Base-by-base conservation (phyloP, 176 grass and related monocot species). In the bread wheat (Triticum aestivum) region DNA sequence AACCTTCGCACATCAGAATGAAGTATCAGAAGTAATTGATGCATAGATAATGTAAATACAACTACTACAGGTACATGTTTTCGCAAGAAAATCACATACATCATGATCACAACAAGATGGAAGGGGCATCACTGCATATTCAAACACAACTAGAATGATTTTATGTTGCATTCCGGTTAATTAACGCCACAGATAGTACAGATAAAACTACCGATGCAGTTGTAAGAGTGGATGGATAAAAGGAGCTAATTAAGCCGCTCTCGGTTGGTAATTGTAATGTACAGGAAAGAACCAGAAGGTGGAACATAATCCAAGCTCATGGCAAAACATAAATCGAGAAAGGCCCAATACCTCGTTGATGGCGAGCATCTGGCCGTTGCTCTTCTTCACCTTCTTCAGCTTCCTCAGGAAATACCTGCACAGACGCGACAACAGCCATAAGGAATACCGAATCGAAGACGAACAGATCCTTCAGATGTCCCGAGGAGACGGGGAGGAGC, bases 371-470 rank as follows among this genome's bases (percentile, higher is more conserved):
- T 95, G 94, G 8, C 94, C 94, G 37, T 95, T 95, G 89, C 94
- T 95, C 89, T 95, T 95, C 94, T 95, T 95, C 37, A 95, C 88
- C 84, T 91, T 95, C 94, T 95, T 95, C 14, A 95, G 84, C 89
- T 95, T 95, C 86, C 94, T 91, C 78, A 95, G 79, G 72, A 95
- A 95, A 33, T 95, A 95, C 94, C 94, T 95, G 27, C 29, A 12
- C 30, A 9, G 7, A 15, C 27, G 10, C 45, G 67, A 26, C 0
- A 54, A 63, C 15, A 33, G 13, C 17, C 11, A 70, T 82, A 61
- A 84, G 73, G 33, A 41, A 59, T 41, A 14, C 11, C 14, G 6
- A 11, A 82, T 8, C 73, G 3, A 68, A 77, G 9, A 69, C 12
- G 44, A 14, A 84, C 9, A 17, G 81, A 74, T 6, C 18, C 27